Evolutionary conservation across 805 yeast genomes (phyloP), one percentile per base, ranked within the genome.

Genomic region (Teunomyces pallodes): DNA sequence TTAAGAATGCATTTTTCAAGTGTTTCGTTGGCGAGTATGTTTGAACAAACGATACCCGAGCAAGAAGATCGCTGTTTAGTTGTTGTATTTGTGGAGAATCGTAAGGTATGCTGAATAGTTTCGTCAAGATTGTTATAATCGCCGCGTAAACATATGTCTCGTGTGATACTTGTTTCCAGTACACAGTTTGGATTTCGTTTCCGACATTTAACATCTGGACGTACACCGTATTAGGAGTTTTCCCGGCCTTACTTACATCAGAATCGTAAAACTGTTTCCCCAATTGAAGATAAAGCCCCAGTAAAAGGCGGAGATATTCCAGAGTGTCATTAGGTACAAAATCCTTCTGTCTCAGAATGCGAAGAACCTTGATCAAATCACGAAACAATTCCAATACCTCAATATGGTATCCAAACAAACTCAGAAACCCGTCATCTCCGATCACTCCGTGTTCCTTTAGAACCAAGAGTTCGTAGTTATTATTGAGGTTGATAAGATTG

Each of bases 321-420:
- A 47, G 46, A 1, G 65, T 52, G 16, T 64, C 60, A 28, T 51
- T 47, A 5, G 53, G 53, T 7, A 43, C 48, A 12, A 48, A 53
- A 9, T 41, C 27, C 3, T 24, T 13, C 14, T 32, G 36, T 28
- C 75, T 48, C 12, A 50, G 47, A 41, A 50, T 55, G 46, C 67
- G 66, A 42, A 69, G 54, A 3, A 67, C 53, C 50, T 74, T 76
- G 33, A 75, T 67, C 32, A 78, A 54, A 48, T 69, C 76, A 42
- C 74, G 64, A 16, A 76, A 53, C 2, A 62, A 47, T 4, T 60
- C 54, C 9, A 73, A 59, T 46, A 73, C 53, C 4, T 68, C 62
- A 46, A 74, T 65, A 42, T 79, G 77, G 53, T 72, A 76, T 0
- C 86, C 86, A 36, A 67, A 70, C 32, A 81, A 50, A 8, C 71